Evolutionary conservation across 352 stramenopile genomes (phyloP).

Genomic region (Phytophthora idaei): DNA sequence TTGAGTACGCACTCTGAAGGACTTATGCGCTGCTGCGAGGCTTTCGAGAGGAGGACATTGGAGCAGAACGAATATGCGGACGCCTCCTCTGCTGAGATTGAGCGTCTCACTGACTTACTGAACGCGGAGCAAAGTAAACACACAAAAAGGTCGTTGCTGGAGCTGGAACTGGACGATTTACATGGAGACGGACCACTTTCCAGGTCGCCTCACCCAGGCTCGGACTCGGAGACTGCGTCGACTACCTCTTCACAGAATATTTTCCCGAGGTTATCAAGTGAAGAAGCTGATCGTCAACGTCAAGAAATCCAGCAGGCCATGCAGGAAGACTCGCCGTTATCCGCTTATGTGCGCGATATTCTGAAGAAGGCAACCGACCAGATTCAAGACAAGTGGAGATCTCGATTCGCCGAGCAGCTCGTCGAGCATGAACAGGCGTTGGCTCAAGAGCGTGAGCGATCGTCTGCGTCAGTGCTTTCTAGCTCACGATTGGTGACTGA

Average conservation of each 20-base stretch:
- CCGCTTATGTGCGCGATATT: conserved; percentile 74
- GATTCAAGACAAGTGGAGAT: conserved; percentile 86
- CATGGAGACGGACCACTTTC: conserved; percentile 27
- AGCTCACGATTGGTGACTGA: conserved; percentile 74
- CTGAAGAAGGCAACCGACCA: conserved; percentile 79
- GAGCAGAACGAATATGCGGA: conserved; percentile 55
- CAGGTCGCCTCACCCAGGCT: conserved; percentile 28
- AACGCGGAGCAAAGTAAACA: conserved; percentile 30
- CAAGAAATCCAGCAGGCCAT: conserved; percentile 46
- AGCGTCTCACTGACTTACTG: conserved; percentile 45
- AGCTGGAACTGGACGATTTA: conserved; percentile 35
- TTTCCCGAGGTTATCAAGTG: conserved; percentile 34
- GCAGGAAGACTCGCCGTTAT: conserved; percentile 70
- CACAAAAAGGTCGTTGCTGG: conserved; percentile 18
- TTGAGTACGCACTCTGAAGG: conserved; percentile 49
- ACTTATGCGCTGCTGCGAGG: conserved; percentile 57
- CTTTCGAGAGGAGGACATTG: conserved; percentile 48
- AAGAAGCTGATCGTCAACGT: conserved; percentile 42
- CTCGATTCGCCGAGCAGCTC: conserved; percentile 69
- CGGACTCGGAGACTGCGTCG: conserved; percentile 40
- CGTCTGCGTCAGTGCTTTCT: conserved; percentile 64
- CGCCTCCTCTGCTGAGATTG: conserved; percentile 48
- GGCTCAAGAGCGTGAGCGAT: conserved; percentile 66
- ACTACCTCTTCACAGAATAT: conserved; percentile 44
- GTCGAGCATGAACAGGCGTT: conserved; percentile 73